Conservation (phyloP, 2,329 filamentous ascomycete species). For the Aspergillus neoniger region DNA sequence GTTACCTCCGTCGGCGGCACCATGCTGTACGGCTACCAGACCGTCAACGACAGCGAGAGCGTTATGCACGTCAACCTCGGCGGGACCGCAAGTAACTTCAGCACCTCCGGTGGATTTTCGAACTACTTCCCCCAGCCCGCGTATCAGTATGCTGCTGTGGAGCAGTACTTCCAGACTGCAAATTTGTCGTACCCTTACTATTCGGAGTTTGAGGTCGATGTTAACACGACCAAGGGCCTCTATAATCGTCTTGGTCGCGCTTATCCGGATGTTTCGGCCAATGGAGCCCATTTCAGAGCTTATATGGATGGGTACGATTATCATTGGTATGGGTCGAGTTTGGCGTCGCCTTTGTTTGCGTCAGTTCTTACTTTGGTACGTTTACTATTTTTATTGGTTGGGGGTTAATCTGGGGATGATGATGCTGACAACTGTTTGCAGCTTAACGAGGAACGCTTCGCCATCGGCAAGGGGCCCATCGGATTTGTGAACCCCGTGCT, state of each 20-base stretch:
- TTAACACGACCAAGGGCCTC: constrained; percentile 41
- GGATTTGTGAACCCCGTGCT: constrained; percentile 57
- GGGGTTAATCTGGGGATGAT: neutral
- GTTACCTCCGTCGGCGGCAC: constrained; percentile 51
- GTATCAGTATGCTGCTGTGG: constrained; percentile 47
- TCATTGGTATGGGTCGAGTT: constrained; percentile 31
- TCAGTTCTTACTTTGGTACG: constrained; percentile 34
- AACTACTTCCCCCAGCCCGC: constrained; percentile 48
- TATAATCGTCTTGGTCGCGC: constrained; percentile 51
- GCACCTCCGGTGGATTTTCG: constrained; percentile 50
- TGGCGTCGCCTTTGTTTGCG: constrained; percentile 33
- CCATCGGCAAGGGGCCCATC: constrained; percentile 49
- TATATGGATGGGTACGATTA: constrained; percentile 20
- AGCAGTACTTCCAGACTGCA: constrained; percentile 43
- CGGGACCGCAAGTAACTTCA: constrained; percentile 33
- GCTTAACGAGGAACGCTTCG: constrained; percentile 54
- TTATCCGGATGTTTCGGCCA: constrained; percentile 54
- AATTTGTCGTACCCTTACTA: constrained; percentile 35
- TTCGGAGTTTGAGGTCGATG: constrained; percentile 34
- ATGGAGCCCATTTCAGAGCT: constrained; percentile 38
- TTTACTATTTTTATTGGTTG: neutral
- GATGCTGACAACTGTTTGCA: constrained; percentile 8
- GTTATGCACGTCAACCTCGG: constrained; percentile 36
- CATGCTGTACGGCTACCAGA: constrained; percentile 33
- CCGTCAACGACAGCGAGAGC: constrained; percentile 29